Evolutionary conservation across 1,139 yeast genomes (phyloP), one percentile per base, ranked within the genome.

Genomic region (Eremothecium sinecaudum): DNA sequence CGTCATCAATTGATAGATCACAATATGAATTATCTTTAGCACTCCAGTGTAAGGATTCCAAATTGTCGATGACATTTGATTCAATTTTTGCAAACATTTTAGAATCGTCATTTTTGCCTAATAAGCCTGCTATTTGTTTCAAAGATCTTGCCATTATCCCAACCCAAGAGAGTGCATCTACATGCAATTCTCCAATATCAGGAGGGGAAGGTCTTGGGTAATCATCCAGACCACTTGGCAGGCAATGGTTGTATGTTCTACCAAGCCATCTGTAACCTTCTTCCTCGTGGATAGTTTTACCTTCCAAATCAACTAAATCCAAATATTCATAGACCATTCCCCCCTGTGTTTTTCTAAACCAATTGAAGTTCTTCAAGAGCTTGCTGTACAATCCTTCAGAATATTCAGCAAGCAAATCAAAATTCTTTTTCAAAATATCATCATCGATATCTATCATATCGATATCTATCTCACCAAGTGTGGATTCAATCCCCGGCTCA

Each of bases 251-350:
- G 16, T 69, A 64, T 0, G 96, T 83, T 43, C 97, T 71, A 2
- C 97, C 98, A 42, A 87, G 71, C 99, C 99, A 90, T 51, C 95
- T 68, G 56, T 81, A 90, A 0, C 77, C 82, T 51, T 81, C 92
- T 32, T 66, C 68, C 7, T 71, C 67, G 42, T 94, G 71, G 10
- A 50, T 31, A n/a, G 4, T 4, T 10, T 44, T 34, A 8, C 32
- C 42, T 12, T 41, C 43, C 17, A 50, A 54, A 20, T 49, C 53
- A 29, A 53, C 39, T 7, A 46, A 33, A 4, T 47, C 55, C 23
- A 42, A 37, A 32, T 51, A 82, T 37, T 79, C 87, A n/a, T 71
- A 75, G 11, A 74, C 53, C 41, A 70, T 75, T 2, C 96, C 97
- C 33, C 61, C 63, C 55, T 92, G 99, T 1, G 95, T 79, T 25